A percentile compares a stretch with the other conserved stretches of the same genome.
Conservation (phyloP, 2,329 filamentous ascomycete genomes). For the Colletotrichum spinosum region DNA sequence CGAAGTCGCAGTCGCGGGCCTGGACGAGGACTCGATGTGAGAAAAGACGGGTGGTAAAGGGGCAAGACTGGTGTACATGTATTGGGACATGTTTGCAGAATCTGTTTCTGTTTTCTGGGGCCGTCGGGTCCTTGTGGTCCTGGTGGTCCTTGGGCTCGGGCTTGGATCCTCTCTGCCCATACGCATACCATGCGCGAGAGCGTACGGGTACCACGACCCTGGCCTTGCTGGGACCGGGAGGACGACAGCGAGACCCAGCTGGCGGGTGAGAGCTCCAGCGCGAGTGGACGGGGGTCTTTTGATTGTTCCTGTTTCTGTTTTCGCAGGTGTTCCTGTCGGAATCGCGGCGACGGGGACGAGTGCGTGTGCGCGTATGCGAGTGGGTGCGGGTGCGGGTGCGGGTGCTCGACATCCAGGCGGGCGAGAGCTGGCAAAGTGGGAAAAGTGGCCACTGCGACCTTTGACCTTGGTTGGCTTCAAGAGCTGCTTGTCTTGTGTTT, state of each 20-base stretch:
- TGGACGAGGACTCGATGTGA: constrained; percentile 23
- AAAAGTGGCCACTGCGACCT: too few relatives aligned
- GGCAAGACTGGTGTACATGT: constrained; percentile 39
- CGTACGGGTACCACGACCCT: constrained; percentile 2
- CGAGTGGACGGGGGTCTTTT: constrained; percentile 10
- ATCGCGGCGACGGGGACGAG: background rate
- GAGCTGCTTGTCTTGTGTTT: too few relatives aligned
- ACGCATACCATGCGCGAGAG: too few relatives aligned
- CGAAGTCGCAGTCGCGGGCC: constrained; percentile 23
- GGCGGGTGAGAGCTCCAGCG: constrained; percentile 25
- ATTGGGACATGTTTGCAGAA: constrained; percentile 37
- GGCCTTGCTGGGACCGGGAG: constrained; percentile 32
- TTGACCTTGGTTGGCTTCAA: too few relatives aligned
- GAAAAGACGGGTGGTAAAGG: constrained; percentile 37
- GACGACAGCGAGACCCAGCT: constrained; percentile 30
- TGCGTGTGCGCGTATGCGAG: background rate
- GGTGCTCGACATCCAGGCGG: background rate
- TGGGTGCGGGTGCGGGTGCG: background rate
- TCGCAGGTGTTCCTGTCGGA: background rate
- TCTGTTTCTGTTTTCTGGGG: constrained; percentile 30
- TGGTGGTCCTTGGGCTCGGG: constrained; percentile 15
- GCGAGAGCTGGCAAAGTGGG: too few relatives aligned
- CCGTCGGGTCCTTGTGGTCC: constrained; percentile 14
- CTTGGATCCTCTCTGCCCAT: constrained; percentile 10
- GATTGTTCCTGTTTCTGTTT: background rate